Percentiles rank a stretch among this genome's conserved stretches.
phyloP scores from a whole-genome alignment of 352 stramenopile species.

The Globisporangium paroecandrum region DNA sequence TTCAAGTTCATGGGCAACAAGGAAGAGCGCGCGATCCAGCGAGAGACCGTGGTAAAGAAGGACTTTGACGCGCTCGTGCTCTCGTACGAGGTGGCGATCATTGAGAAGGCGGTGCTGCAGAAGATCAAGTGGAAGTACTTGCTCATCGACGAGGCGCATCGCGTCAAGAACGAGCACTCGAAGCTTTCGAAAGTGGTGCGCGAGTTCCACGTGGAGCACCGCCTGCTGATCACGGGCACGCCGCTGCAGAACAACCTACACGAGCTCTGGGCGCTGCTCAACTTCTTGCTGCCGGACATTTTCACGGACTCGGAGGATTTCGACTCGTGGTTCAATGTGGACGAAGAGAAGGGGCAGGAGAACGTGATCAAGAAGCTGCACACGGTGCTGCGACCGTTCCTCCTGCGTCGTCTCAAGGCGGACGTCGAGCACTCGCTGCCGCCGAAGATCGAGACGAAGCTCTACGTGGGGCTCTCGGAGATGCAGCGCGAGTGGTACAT shows the following conservation, averaged over 20 bases:
- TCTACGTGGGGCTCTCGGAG: conserved; percentile 96
- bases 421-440: conserved; percentile 97
- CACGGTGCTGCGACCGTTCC: conserved; percentile 97
- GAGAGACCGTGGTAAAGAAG: conserved; percentile 68
- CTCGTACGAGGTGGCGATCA: conserved; percentile 93
- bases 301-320: conserved; percentile 98
- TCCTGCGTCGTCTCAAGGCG: conserved; percentile 97
- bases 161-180: conserved; percentile 97
- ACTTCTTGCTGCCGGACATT: conserved; percentile 94
- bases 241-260: conserved; percentile 99
- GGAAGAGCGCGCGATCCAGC: conserved; percentile 91
- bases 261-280: conserved; percentile 99
- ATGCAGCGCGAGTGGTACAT: conserved; percentile 99
- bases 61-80: conserved; percentile 94
- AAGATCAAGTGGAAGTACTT: conserved; percentile 97
- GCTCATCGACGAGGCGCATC: conserved; percentile 98
- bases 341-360: conserved; percentile 94
- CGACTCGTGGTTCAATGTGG: conserved; percentile 99
- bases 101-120: conserved; percentile 89
- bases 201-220: conserved; percentile 94
- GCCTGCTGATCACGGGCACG: conserved; percentile 95
- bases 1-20: conserved; percentile 97
- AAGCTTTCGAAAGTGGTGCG: conserved; percentile 86
- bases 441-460: conserved; percentile 98
- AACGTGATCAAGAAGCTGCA: conserved; percentile 98